phyloP scores from a whole-genome alignment of 2,329 filamentous ascomycete genomes.

The Zelopaecilomyces penicillatus region DNA sequence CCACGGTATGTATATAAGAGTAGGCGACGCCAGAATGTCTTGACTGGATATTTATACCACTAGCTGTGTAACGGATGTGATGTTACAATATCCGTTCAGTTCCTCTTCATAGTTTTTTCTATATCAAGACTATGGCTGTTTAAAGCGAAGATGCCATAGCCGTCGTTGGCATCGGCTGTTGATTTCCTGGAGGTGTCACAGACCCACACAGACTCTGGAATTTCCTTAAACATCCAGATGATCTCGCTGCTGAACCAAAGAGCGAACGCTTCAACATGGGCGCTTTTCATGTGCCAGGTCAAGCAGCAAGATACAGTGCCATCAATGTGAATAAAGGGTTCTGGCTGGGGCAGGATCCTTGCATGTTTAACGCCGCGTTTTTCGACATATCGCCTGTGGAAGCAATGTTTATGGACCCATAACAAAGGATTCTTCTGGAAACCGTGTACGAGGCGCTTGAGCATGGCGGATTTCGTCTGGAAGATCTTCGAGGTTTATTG shows the following conservation, averaged over 20 bases:
- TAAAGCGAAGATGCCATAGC: conserved; percentile 24
- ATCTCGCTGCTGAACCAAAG: conserved; percentile 31
- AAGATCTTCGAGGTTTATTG: conserved; percentile 4
- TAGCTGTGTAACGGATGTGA: too few species aligned
- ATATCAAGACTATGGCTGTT: too few species aligned
- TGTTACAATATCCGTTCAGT: too few species aligned
- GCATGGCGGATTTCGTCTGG: conserved; percentile 5
- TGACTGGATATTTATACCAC: too few species aligned
- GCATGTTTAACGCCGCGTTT: conserved; percentile 14
- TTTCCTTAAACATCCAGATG: conserved; percentile 30
- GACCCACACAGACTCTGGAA: conserved; percentile 37
- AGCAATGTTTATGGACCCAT: conserved; percentile 7
- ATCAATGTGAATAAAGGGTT: conserved; percentile 29
- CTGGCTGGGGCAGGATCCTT: conserved; percentile 38
- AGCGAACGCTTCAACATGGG: conserved; percentile 37
- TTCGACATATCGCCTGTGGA: conserved; percentile 7
- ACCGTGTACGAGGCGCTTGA: conserved; percentile 7
- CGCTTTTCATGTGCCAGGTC: conserved; percentile 34
- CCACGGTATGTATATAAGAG: too few species aligned
- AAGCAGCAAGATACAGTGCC: conserved; percentile 26
- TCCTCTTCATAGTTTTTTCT: too few species aligned
- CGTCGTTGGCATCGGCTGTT: conserved; percentile 40
- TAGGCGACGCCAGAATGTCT: too few species aligned
- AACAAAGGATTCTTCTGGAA: conserved; percentile 3
- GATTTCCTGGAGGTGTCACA: conserved; percentile 34